phyloP scores from a whole-genome alignment of 2,329 filamentous ascomycete genomes.

The Thelonectria olida region DNA sequence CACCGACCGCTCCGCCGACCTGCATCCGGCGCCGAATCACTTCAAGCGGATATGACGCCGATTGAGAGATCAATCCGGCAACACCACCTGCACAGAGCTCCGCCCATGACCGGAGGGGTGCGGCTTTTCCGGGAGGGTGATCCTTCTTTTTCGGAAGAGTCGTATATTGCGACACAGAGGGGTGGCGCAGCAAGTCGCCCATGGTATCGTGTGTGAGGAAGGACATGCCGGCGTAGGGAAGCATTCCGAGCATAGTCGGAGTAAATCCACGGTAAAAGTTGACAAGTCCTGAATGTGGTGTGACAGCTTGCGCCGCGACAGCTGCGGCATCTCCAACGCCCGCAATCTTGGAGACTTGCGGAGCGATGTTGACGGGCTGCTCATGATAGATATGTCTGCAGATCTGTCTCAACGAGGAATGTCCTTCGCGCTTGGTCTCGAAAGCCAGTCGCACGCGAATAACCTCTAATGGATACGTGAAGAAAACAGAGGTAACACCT shows the following conservation, averaged over 20 bases:
- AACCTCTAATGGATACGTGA: slow-evolving; percentile 94
- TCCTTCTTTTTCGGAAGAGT: slow-evolving; percentile 72
- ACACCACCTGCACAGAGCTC: slow-evolving; percentile 86
- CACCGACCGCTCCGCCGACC: slow-evolving; percentile 91
- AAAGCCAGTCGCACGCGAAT: slow-evolving; percentile 93
- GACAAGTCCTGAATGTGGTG: slow-evolving; percentile 72
- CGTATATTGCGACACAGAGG: slow-evolving; percentile 74
- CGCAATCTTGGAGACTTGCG: slow-evolving; percentile 47
- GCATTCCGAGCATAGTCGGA: slow-evolving; percentile 91
- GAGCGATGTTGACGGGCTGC: slow-evolving; percentile 54
- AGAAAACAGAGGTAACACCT: slow-evolving; percentile 91
- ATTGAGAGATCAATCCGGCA: slow-evolving; percentile 90
- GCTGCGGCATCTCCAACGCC: slow-evolving; percentile 31
- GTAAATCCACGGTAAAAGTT: slow-evolving; percentile 98
- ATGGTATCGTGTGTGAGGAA: slow-evolving; percentile 95
- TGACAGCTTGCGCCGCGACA: slow-evolving; percentile 51
- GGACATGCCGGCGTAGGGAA: slow-evolving; percentile 94
- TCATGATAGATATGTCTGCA: slow-evolving; percentile 90
- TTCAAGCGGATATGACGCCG: slow-evolving; percentile 91
- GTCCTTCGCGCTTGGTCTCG: slow-evolving; percentile 81
- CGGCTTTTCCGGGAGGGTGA: slow-evolving; percentile 67
- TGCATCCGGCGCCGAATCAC: slow-evolving; percentile 95
- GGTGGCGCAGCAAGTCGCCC: slow-evolving; percentile 82
- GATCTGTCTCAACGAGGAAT: slow-evolving; percentile 77
- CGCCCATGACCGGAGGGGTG: slow-evolving; percentile 83